Base-by-base conservation (phyloP, 78 protist genomes). In the Acrasis kona region DNA sequence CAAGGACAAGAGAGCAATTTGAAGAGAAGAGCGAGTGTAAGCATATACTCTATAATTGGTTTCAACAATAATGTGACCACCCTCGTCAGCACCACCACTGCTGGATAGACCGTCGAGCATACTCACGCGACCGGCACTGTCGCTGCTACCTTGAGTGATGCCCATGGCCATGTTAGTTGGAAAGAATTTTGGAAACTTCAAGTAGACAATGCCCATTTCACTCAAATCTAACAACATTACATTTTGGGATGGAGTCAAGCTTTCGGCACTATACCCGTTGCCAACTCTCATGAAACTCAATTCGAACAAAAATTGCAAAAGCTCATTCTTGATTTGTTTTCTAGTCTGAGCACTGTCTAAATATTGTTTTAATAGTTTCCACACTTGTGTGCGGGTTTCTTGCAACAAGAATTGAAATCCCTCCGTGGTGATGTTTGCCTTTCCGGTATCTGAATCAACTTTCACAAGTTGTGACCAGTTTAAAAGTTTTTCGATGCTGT, bases 381-480 rank as follows among this genome's bases (percentile, higher is more conserved):
- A 73, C 34, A 73, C 36, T 68, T 73, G 77, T 7, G 77, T 73
- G 7, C 2, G 28, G 2, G 36, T 5, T 27, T 73, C 77, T 3
- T 61, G 65, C 70, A 73, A 41, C 65, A 73, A 41, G 42, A 73
- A 73, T 5, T 73, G 57, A 5, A 73, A 73, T 38, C 77, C 77
- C 27, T 39, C 27, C 28, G 39, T 73, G 5, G 77, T 73, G 5
- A 73, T 73, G 9, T 67, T 67, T 19, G 19, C 19, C n/a, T 67
- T 19, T 67, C 66, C n/a, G 19, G 19, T 19, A 28, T 30, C 72
- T n/a, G 40, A 8, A 12, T 40, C 36, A 28, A 69, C 30, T 75
- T 37, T 58, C 41, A 1, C 0, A 19, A 66, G 64, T 65, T 35
- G 64, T 61, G 35, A 39, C 66, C 31, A 5, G 8, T 9, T 3